Base-by-base conservation (phyloP, 1,284 basidiomycete genomes). In the Cryptococcus floricola region DNA sequence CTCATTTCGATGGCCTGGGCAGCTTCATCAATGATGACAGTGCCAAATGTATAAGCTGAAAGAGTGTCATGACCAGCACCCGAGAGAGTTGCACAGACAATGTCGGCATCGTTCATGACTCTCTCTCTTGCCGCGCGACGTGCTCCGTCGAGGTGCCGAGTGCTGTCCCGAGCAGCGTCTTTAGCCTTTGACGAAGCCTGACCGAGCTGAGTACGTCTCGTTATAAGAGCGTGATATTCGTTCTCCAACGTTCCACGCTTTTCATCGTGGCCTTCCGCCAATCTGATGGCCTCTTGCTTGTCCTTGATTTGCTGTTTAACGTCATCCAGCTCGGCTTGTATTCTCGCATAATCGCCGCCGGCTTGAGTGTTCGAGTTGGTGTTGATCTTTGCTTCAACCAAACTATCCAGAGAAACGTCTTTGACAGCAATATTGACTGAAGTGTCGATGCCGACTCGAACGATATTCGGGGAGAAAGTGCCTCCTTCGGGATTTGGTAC, bases 1-100 rank as follows among this genome's bases (percentile, higher is more conserved):
- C 90, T 94, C 55, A 98, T 81, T 75, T 99, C 96, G 48, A 98
- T 89, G 4, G 94, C 89, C 76, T 99, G 96, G 1, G 95, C 95
- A 0, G 96, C 96, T 76, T 99, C 96, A 70, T 99, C 96, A 62
- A 98, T 96, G 69, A 99, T 87, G 61, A 98, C 85, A 73, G 96
- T 91, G 67, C 97, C 93, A 69, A 98, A 98, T 53, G 93, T 88
- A 64, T 91, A 85, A 14, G 85, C 81, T 55, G 88, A 85, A 49
- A 99, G 80, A 53, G 84, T 83, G 42, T 97, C 93, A 66, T 97
- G 91, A 2, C 95, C 96, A 7, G 94, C 84, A 34, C 93, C 93
- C 3, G 92, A 91, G 7, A 99, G 81, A 0, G 96, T 99, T 31
- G 87, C 83, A 72, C 96, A 99, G 56, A 99, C 89, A 34, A 99